Evolutionary conservation across 2,329 filamentous ascomycete genomes (phyloP), one percentile per base, ranked within the genome.

Genomic region (Fusarium euwallaceae): DNA sequence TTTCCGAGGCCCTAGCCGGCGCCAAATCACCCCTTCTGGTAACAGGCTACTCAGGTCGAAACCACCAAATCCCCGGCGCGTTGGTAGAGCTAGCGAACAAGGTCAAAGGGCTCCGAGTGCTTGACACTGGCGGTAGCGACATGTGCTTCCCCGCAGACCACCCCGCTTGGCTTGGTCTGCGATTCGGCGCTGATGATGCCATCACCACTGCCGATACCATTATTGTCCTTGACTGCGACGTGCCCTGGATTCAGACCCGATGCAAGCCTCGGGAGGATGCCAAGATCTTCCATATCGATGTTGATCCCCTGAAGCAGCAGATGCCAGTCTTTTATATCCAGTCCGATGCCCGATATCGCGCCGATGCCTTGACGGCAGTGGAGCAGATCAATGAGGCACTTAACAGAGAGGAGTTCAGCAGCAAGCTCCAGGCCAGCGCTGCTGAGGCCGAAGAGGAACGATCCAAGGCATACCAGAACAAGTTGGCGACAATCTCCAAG

Each of bases 231-330:
- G 93, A 98, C 82, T 97, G 95, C 73, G 95, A 98, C 79, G 95
- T 98, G 0, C 95, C 95, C 0, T 98, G 95, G 95, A 95, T 98
- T 65, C 92, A 92, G n/a, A 97, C 94, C 0, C 90, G 91, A 17
- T 91, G 89, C 81, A 86, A 86, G 73, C 91, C 91, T 0, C 81
- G 81, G 2, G 81, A 84, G 3, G 85, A 87, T 17, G 88, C 88
- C 22, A 86, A 85, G 71, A 84, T 93, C 65, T 92, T 89, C 82
- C 91, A 93, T 76, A 86, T 93, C 51, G 91, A 93, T 74, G 86
- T 91, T 58, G 91, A 93, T 74, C 90, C 91, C 1, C 82, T 92
- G 27, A 93, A 93, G 84, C 90, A 92, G 81, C 88, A 92, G 81
- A 95, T 95, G 87, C 92, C 92, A 0, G 85, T 95, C 20, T 92